Evolutionary conservation across 164 flowering plant genomes (phyloP), one percentile per base, ranked within the genome.

Genomic region (Aristolochia fimbriata): DNA sequence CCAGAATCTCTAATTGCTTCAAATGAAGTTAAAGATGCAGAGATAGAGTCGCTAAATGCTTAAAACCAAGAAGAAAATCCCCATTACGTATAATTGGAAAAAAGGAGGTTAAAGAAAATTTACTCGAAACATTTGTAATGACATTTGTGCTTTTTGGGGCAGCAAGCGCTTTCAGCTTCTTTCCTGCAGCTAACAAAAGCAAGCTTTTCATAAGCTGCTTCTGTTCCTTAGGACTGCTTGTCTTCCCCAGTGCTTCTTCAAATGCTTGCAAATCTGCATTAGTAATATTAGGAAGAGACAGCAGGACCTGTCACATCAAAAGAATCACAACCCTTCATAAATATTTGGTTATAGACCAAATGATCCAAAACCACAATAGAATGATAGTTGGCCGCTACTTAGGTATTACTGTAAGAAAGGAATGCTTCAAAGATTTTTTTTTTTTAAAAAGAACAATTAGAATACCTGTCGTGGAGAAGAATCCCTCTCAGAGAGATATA

Each of bases 151-250:
- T 81, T 70, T 94, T 94, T 65, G 86, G 97, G 73, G 84, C 81
- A 51, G 87, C 83, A 47, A 94, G 89, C 47, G 97, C 99, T 74
- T 78, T 88, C 56, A 94, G 74, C 68, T 81, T 78, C 82, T 85
- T 84, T 66, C 95, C 96, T 15, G 97, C 74, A 54, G 88, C 99
- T 72, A 78, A 67, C 60, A 88, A 47, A 57, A 94, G 85, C 71
- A 91, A 79, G 74, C 88, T 91, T 69, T 62, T 91, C 90, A 88
- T 83, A 71, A 79, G 93, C 73, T 81, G 95, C 80, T 84, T 91
- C 72, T 88, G 97, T 71, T 91, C 99, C 73, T 86, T 90, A 0
- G 89, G 89, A 55, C 99, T 91, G 49, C 81, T 65, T 54, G 93
- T 94, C 76, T 94, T 90, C 15, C 78, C 61, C 72, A 91, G 64